Evolutionary conservation across 768 basidiomycete species (phyloP).

Genomic region (Boletus barrowsii): DNA sequence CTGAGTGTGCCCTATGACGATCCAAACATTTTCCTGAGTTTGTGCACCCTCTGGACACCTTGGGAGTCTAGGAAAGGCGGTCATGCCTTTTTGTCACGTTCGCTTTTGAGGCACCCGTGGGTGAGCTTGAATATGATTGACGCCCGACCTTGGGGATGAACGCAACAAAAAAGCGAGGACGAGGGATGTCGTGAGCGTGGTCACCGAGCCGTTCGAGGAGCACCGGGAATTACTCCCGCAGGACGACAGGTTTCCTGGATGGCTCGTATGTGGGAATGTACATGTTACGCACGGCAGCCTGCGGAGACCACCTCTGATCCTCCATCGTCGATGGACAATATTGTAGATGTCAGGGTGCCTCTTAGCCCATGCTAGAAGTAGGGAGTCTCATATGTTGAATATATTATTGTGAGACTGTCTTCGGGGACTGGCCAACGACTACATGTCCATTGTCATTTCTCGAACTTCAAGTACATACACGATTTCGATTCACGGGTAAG

Average conservation of each 20-base stretch:
- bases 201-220: conserved; percentile 53
- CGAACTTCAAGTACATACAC: too few relatives aligned
- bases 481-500: too few relatives aligned
- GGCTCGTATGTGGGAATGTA: too few relatives aligned
- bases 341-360: too few relatives aligned
- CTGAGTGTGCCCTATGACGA: conserved; percentile 78
- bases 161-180: conserved; percentile 79
- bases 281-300: too few relatives aligned
- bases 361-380: too few relatives aligned
- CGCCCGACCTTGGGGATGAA: conserved; percentile 83
- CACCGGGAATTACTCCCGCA: conserved; percentile 68
- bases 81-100: conserved; percentile 77
- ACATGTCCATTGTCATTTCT: too few relatives aligned
- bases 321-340: too few relatives aligned
- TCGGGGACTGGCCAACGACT: too few relatives aligned
- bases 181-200: conserved; percentile 42
- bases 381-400: too few relatives aligned
- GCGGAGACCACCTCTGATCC: too few relatives aligned
- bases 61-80: conserved; percentile 85
- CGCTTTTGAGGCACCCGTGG: conserved; percentile 75
- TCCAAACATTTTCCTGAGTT: conserved; percentile 53
- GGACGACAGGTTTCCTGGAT: conserved; percentile 38
- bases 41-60: conserved; percentile 52
- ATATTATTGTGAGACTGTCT: too few relatives aligned
- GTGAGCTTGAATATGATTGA: conserved; percentile 76